phyloP scores from a whole-genome alignment of 371 early-diverging fungal species.

The Parasitella parasitica region DNA sequence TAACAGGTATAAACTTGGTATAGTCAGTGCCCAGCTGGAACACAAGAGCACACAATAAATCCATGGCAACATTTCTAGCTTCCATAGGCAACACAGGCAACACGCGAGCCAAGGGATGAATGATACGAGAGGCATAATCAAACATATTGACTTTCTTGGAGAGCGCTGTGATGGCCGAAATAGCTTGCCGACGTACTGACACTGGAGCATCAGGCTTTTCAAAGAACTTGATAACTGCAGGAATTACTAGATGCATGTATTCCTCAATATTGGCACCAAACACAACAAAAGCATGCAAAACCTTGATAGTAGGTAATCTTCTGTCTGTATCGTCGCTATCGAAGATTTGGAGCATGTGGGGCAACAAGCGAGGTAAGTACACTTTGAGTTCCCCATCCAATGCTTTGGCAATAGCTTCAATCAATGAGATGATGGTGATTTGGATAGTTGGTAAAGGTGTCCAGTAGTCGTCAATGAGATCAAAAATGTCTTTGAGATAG shows the following conservation, averaged over 20 bases:
- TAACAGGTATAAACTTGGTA: constrained; percentile 86
- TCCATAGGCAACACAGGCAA: constrained; percentile 60
- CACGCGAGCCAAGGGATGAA: constrained; percentile 87
- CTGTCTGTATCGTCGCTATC: constrained; percentile 79
- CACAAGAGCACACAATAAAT: constrained; percentile 80
- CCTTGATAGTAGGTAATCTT: constrained; percentile 72
- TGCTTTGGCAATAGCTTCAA: constrained; percentile 86
- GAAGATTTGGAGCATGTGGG: constrained; percentile 71
- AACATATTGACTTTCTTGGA: constrained; percentile 81
- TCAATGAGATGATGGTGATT: constrained; percentile 77
- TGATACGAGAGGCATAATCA: constrained; percentile 89
- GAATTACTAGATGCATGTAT: constrained; percentile 91
- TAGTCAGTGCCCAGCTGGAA: constrained; percentile 90
- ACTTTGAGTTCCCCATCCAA: constrained; percentile 88
- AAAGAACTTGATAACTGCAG: constrained; percentile 81
- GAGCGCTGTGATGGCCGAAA: constrained; percentile 79
- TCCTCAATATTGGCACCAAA: constrained; percentile 93
- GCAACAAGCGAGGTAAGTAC: constrained; percentile 70
- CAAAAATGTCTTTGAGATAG: constrained; percentile 81
- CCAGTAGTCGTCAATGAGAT: constrained; percentile 82
- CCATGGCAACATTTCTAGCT: constrained; percentile 74
- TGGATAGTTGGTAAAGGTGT: constrained; percentile 71
- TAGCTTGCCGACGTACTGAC: constrained; percentile 70
- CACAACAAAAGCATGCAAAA: constrained; percentile 80
- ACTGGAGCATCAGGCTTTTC: constrained; percentile 72